Base-by-base conservation (phyloP, 1,284 basidiomycete genomes). In the Microbotryum lychnidis-dioicae region DNA sequence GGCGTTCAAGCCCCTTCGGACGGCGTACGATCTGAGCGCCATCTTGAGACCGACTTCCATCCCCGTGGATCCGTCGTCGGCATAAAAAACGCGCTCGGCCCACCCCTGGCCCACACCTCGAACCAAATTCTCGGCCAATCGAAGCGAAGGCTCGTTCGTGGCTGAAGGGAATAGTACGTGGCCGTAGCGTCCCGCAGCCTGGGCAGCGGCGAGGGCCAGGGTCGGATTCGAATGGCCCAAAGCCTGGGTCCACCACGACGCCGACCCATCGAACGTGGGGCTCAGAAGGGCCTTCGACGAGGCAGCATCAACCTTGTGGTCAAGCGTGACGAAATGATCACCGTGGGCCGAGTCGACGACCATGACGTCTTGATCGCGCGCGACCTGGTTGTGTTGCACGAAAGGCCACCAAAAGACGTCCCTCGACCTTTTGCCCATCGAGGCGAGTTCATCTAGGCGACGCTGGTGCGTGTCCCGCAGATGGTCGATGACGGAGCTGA, bases 211-310 rank as follows among this genome's bases (percentile, higher is more conserved):
- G 31, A 91, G 79, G 0, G 89, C 85, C 14, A 97, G 80, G 0
- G 83, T 77, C 0, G 89, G 82, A 61, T 89, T 79, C 0, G 83
- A 85, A 72, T 97, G 94, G 0, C 93, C 93, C 50, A 97, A 77
- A 0, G 87, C 84, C 77, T 98, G 94, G 0, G 94, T 97, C 91
- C 94, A 98, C 94, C 94, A 97, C 18, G 91, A 94, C 0, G 94
- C 92, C 0, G 91, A 94, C 9, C 89, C 87, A 72, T 97, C 94
- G 64, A 92, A 84, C 66, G 88, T 83, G 2, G 87, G 84, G 49
- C 80, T 78, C 7, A 94, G 78, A 31, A 87, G 73, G 45, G 72
- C 73, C 4, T 69, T 63, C 23, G 62, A 42, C 1, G 52, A 27
- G 27, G 69, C 54, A 3, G 53, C 23, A 2, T 46, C 29, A 9